Evolutionary conservation across 371 early-diverging fungal species (phyloP).

Genomic region (Massospora cicadina): DNA sequence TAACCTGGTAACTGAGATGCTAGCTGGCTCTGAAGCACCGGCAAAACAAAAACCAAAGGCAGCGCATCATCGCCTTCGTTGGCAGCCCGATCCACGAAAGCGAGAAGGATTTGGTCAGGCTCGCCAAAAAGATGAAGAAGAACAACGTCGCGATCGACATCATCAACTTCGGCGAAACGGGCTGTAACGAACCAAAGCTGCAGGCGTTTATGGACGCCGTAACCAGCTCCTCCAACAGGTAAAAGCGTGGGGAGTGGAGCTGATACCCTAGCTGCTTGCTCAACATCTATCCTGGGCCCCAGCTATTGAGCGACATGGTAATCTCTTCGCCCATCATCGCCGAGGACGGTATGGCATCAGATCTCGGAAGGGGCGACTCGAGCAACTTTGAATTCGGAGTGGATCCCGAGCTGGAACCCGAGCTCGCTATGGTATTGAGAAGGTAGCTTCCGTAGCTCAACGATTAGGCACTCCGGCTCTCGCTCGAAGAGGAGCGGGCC

Average conservation of each 20-base stretch:
- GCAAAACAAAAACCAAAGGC: constrained; percentile 88
- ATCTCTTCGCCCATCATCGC: constrained; percentile 75
- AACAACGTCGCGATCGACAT: constrained; percentile 92
- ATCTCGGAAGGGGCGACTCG: constrained; percentile 28
- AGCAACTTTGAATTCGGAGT: constrained; percentile 88
- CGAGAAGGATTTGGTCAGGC: constrained; percentile 66
- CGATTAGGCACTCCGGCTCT: constrained; percentile 82
- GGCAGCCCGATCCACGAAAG: constrained; percentile 72
- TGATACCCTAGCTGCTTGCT: constrained; percentile 55
- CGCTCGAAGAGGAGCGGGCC: constrained; percentile 89
- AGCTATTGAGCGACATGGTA: constrained; percentile 77
- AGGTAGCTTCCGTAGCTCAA: neutral
- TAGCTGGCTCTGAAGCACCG: constrained; percentile 88
- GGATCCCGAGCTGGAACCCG: constrained; percentile 89
- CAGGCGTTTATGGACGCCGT: constrained; percentile 79
- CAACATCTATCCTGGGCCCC: constrained; percentile 89
- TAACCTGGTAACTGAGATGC: neutral
- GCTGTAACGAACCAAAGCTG: constrained; percentile 72
- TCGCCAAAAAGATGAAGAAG: constrained; percentile 93
- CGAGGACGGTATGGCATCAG: constrained; percentile 48
- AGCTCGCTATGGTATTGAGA: constrained; percentile 61
- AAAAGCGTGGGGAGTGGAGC: constrained; percentile 3
- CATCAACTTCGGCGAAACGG: constrained; percentile 92
- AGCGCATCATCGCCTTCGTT: constrained; percentile 86
- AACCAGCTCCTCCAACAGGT: constrained; percentile 78